A percentile compares a stretch with the other conserved stretches of the same genome.
These are phyloP conservation scores for Diaporthe nobilis DNA, from an alignment of 2,329 filamentous ascomycete species.

Conservation along the genomic window DNA sequence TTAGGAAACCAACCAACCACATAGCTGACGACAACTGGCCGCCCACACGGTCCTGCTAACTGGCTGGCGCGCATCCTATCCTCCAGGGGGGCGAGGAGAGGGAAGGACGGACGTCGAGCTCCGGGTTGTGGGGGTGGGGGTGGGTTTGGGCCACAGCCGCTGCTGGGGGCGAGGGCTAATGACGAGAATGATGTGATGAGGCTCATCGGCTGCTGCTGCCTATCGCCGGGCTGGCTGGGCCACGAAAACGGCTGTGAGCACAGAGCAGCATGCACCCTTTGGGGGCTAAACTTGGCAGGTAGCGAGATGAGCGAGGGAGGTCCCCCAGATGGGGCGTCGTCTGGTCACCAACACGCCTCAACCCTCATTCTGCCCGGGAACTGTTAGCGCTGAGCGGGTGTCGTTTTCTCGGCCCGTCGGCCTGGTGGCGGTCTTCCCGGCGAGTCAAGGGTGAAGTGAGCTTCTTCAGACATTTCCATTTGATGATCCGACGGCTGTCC, in stretches of 20 bases:
- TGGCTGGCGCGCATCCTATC: not conserved
- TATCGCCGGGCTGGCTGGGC: not conserved
- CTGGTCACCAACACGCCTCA: not conserved
- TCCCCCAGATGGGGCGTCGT: not conserved
- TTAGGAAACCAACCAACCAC: not conserved
- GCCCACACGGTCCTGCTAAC: not conserved
- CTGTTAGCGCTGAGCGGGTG: not conserved
- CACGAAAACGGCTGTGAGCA: not conserved
- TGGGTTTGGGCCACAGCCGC: not conserved
- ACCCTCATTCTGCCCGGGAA: not conserved
- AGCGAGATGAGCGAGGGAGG: not conserved
- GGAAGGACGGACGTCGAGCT: not conserved
- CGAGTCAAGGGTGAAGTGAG: not conserved
- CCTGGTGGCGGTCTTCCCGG: not conserved
- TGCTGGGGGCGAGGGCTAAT: not conserved
- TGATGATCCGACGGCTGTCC: slow-evolving; percentile 2
- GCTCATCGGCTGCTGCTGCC: slow-evolving; percentile 15
- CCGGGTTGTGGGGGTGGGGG: slow-evolving; percentile 30
- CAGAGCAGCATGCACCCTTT: not conserved
- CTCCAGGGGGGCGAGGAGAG: not conserved
- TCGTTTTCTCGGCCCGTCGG: slow-evolving; percentile 2
- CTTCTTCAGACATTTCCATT: not conserved
- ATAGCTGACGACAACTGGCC: slow-evolving; percentile 20
- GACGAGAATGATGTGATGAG: slow-evolving; percentile 15
- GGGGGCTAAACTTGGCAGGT: not conserved